Conservation (phyloP, 2,329 filamentous ascomycete species). For the Chrysoporthe austroafricana region DNA sequence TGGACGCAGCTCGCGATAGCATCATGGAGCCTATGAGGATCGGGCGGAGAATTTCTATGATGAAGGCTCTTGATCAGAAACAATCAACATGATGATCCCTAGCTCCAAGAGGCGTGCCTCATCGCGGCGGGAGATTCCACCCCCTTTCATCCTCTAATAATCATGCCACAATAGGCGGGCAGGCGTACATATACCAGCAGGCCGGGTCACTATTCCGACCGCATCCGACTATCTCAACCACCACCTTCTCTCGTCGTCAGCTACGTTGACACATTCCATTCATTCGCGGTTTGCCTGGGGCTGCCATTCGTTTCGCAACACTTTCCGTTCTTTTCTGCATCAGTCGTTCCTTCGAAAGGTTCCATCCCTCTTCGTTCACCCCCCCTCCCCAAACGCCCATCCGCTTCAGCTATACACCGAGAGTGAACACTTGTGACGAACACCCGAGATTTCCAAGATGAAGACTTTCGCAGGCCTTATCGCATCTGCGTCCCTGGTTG, state of each 20-base stretch:
- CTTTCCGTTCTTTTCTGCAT: conserved; percentile 16
- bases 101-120: background rate
- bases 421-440: conserved; percentile 15
- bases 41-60: conserved; percentile 13
- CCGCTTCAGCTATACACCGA: background rate
- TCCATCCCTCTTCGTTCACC: background rate
- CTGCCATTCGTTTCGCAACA: conserved; percentile 29
- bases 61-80: conserved; percentile 18
- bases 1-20: conserved; percentile 18
- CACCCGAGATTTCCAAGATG: conserved; percentile 17
- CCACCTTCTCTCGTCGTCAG: conserved; percentile 9
- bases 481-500: conserved; percentile 24
- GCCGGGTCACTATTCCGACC: background rate
- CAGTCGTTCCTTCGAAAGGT: conserved; percentile 20
- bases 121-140: background rate
- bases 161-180: background rate
- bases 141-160: conserved; percentile 15
- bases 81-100: background rate
- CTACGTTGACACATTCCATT: conserved; percentile 27
- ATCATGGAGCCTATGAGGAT: conserved; percentile 18
- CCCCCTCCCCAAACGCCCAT: background rate
- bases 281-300: conserved; percentile 30
- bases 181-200: conserved; percentile 22
- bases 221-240: conserved; percentile 7
- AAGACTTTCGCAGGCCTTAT: conserved; percentile 31